Conservation (phyloP, 1,139 yeast genomes). For the Diutina scorzettiae region DNA sequence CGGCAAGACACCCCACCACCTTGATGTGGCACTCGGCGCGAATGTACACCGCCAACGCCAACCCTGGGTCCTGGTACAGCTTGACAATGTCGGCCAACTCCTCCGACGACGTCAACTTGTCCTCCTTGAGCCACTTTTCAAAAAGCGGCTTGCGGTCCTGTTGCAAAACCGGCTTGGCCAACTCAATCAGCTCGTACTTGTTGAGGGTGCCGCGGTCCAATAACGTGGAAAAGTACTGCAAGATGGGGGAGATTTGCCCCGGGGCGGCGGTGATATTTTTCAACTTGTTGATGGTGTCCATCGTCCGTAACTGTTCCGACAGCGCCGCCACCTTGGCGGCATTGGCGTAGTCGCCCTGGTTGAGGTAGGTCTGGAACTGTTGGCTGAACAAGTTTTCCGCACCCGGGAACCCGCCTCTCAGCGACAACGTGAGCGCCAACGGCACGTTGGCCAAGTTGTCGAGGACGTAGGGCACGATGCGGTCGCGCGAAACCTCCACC, state of each 20-base stretch:
- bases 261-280: constrained; percentile 91
- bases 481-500: constrained; percentile 78
- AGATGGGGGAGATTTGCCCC: constrained; percentile 88
- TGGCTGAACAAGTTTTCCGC: constrained; percentile 87
- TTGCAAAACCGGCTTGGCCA: constrained; percentile 90
- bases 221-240: constrained; percentile 85
- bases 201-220: constrained; percentile 90
- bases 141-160: constrained; percentile 90
- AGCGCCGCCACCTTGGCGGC: constrained; percentile 98
- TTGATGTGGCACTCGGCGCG: constrained; percentile 79
- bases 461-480: constrained; percentile 82
- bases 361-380: constrained; percentile 78
- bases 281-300: constrained; percentile 86
- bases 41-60: constrained; percentile 86
- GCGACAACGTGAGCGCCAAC: constrained; percentile 78
- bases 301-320: constrained; percentile 87
- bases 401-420: constrained; percentile 95
- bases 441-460: constrained; percentile 78
- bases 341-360: constrained; percentile 76
- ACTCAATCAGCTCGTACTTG: constrained; percentile 87
- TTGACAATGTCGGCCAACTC: constrained; percentile 95
- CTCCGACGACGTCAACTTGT: constrained; percentile 86
- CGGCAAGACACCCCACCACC: constrained; percentile 88
- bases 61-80: constrained; percentile 63
- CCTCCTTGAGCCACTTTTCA: constrained; percentile 95